Evolutionary conservation across 2,329 filamentous ascomycete species (phyloP).

Genomic region (Fusarium sp.): DNA sequence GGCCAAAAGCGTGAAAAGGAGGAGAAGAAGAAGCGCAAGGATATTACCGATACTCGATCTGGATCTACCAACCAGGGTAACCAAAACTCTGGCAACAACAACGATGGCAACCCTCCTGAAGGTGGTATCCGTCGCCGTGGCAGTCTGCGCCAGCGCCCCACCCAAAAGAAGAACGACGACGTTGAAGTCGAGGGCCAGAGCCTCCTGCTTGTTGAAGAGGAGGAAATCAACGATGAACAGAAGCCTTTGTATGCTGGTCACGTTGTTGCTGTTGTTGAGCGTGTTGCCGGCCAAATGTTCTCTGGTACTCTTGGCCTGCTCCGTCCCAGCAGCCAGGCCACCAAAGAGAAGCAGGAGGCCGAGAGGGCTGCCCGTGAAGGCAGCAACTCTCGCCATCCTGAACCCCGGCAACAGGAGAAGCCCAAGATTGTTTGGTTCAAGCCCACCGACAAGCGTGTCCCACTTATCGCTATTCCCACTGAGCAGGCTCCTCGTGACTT

Average conservation of each 20-base stretch:
- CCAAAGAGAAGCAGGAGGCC: conserved; percentile 99
- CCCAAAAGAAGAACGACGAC: conserved; percentile 99
- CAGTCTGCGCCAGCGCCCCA: conserved; percentile 94
- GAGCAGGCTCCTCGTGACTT: conserved; percentile 98
- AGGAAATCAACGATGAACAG: conserved; percentile 98
- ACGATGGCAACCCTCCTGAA: conserved; percentile 73
- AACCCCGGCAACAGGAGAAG: conserved; percentile 87
- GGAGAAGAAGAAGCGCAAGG: conserved; percentile 99
- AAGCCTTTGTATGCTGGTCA: conserved; percentile 98
- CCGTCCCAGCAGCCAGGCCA: conserved; percentile 96
- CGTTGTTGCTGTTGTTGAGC: conserved; percentile 96
- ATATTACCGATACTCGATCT: conserved; percentile 90
- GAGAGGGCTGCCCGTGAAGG: conserved; percentile 93
- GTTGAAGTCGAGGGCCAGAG: conserved; percentile 99
- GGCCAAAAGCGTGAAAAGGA: conserved; percentile 98
- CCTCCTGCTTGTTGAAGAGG: conserved; percentile 94
- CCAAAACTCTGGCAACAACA: conserved; percentile 70
- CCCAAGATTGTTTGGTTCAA: conserved; percentile 99
- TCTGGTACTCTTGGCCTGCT: conserved; percentile 94
- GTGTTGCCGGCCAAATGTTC: conserved; percentile 98
- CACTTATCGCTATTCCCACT: conserved; percentile 96
- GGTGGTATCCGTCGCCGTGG: conserved; percentile 92
- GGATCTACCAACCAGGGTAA: conserved; percentile 79
- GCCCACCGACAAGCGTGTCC: conserved; percentile 98
- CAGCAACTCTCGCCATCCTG: conserved; percentile 74